phyloP scores from a whole-genome alignment of 495 filamentous ascomycete genomes.

The Xeromyces bisporus region DNA sequence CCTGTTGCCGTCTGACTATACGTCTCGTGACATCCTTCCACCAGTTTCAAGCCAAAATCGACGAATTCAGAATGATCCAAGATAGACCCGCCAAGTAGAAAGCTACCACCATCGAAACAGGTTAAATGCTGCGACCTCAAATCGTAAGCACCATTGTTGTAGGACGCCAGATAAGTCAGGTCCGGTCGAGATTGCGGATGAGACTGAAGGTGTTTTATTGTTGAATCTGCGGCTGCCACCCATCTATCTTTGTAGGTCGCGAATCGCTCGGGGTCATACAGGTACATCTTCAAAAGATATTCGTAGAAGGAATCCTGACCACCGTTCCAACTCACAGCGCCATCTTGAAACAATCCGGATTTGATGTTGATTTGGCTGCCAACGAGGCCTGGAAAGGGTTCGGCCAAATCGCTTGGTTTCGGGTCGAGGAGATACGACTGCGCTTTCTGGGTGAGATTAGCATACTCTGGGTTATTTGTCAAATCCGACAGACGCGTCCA shows the following conservation, averaged over 20 bases:
- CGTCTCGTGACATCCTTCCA: constrained; percentile 56
- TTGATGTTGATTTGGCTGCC: constrained; percentile 49
- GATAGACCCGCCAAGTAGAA: constrained; percentile 67
- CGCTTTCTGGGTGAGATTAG: constrained; percentile 44
- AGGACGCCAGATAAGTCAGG: constrained; percentile 58
- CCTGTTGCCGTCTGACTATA: constrained; percentile 50
- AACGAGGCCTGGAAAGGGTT: constrained; percentile 66
- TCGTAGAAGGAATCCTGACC: constrained; percentile 78
- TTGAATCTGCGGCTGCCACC: constrained; percentile 61
- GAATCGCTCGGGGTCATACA: constrained; percentile 59
- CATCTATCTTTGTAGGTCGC: constrained; percentile 51
- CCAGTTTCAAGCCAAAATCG: constrained; percentile 59
- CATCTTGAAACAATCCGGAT: constrained; percentile 50
- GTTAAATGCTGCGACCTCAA: constrained; percentile 50
- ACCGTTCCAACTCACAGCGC: constrained; percentile 60
- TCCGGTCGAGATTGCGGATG: constrained; percentile 53
- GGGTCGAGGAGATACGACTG: constrained; percentile 59
- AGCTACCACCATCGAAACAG: constrained; percentile 77
- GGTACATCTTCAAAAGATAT: constrained; percentile 86
- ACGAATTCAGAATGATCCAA: constrained; percentile 46
- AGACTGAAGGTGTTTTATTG: constrained; percentile 54
- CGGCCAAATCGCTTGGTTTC: constrained; percentile 31
- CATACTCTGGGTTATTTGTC: constrained; percentile 50
- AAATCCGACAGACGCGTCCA: constrained; percentile 75
- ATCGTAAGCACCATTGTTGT: constrained; percentile 30